phyloP scores from a whole-genome alignment of 768 basidiomycete species.

The Kwoniella pini region DNA sequence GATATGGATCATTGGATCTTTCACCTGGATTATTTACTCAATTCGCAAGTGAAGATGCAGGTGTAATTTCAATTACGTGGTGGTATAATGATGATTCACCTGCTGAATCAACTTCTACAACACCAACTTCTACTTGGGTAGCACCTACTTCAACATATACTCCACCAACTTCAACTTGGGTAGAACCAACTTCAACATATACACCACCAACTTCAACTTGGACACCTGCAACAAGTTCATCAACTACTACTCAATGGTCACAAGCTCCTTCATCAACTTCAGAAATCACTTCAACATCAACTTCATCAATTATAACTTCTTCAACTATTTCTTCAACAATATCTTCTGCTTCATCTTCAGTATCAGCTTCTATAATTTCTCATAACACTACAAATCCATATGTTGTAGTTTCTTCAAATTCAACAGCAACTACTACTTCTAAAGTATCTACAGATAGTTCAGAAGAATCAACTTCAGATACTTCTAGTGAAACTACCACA shows the following conservation, averaged over 20 bases:
- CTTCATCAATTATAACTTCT: constrained; percentile 28
- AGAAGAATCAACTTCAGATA: background rate
- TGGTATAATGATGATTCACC: constrained; percentile 38
- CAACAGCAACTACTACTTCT: constrained; percentile 15
- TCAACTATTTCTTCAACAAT: constrained; percentile 7
- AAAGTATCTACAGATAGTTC: background rate
- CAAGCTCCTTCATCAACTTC: constrained; percentile 32
- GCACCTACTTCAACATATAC: constrained; percentile 28
- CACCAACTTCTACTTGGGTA: constrained; percentile 20
- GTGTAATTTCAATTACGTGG: constrained; percentile 42
- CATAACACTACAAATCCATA: constrained; percentile 33
- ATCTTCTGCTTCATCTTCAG: constrained; percentile 5
- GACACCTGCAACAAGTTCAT: constrained; percentile 18
- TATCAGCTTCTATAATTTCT: constrained; percentile 12
- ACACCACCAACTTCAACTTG: constrained; percentile 21
- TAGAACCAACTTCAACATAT: constrained; percentile 26
- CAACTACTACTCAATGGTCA: constrained; percentile 28
- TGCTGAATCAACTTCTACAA: constrained; percentile 9
- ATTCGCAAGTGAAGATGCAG: constrained; percentile 35
- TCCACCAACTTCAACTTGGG: constrained; percentile 24
- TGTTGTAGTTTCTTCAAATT: constrained; percentile 25
- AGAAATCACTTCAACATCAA: constrained; percentile 11
- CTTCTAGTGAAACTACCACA: background rate
- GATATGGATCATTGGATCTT: constrained; percentile 40
- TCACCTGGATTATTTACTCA: constrained; percentile 45